Percentiles rank a stretch among this genome's conserved stretches.
Evolutionary conservation across 768 basidiomycete species (phyloP).

Genomic region (Botryobasidium botryosum): DNA sequence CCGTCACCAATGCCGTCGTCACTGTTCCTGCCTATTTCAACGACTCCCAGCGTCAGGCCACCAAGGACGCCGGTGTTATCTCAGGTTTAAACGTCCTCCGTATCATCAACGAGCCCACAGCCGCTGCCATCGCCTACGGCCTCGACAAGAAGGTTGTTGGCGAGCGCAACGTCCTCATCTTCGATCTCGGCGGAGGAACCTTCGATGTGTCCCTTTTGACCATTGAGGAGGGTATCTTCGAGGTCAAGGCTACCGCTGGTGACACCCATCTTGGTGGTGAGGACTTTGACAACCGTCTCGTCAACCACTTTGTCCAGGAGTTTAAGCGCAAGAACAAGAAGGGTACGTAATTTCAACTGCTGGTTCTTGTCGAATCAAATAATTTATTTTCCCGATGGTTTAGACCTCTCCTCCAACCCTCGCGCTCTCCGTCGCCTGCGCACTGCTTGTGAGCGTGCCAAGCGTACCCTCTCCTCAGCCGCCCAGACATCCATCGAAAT

Average conservation of each 20-base stretch:
- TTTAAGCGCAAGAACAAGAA: constrained; percentile 39
- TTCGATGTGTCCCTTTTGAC: constrained; percentile 34
- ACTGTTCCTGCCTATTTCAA: constrained; percentile 38
- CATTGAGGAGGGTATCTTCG: constrained; percentile 35
- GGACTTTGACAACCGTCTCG: constrained; percentile 36
- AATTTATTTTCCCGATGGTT: neutral
- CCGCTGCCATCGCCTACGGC: constrained; percentile 55
- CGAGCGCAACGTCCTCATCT: constrained; percentile 35
- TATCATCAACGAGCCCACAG: constrained; percentile 42
- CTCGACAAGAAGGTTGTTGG: constrained; percentile 39
- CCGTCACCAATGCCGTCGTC: constrained; percentile 35
- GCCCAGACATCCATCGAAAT: constrained; percentile 38
- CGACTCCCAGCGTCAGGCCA: constrained; percentile 35
- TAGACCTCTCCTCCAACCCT: constrained; percentile 28
- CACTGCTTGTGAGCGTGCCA: constrained; percentile 33
- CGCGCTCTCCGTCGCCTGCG: constrained; percentile 30
- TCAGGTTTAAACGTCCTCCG: constrained; percentile 32
- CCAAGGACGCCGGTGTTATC: constrained; percentile 34
- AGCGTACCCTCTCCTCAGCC: constrained; percentile 35
- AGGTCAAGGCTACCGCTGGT: constrained; percentile 33
- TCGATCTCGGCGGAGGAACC: constrained; percentile 35
- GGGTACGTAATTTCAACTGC: constrained; percentile 11
- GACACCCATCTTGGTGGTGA: constrained; percentile 36
- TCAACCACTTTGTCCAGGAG: constrained; percentile 33
- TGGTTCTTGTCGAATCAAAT: neutral